Base-by-base conservation (phyloP, 2,329 filamentous ascomycete genomes). In the Botryotinia calthae region DNA sequence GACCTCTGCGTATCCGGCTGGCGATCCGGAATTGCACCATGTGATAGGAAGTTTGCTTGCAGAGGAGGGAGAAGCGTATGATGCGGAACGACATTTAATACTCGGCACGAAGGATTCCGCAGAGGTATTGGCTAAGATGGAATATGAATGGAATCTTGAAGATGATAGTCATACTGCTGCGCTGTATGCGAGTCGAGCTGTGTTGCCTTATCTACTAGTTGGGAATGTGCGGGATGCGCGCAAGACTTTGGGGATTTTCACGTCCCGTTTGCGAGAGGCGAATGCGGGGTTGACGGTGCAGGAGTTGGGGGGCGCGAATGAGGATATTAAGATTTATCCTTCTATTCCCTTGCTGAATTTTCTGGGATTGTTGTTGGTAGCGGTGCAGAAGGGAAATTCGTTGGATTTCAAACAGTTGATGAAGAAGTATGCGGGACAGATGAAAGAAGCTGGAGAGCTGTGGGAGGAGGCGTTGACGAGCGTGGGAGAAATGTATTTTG, bases 401-500 rank as follows among this genome's bases (percentile, higher is more conserved):
- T 93, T 97, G 78, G 84, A 97, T 66, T 99, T 93, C 85, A 90
- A 90, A 79, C 91, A 95, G 81, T 85, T 99, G 77, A 89, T 91
- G 78, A 89, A 87, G 74, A 96, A 97, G 81, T 99, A 98, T 82
- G 88, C 90, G 54, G 82, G 85, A 9, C 89, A 97, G 79, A 87
- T 98, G 73, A 90, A 90, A 78, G 95, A 98, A 78, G 86, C 90
- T 1, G 89, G 89, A 4, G 89, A 88, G 8, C 86, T 87, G 20
- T 98, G 95, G 95, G 89, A 90, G 48, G 94, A 94, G 80, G 87
- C 93, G 37, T 84, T 99, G 74, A 91, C 94, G 78, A 90, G 93
- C 82, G 91, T 99, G 78, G 95, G 92, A 66, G 95, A 99, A 84
- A 95, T 97, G 89, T 99, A 98, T 85, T 99, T 99, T 84, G 90